Percentiles rank a stretch among this genome's conserved stretches.
These are phyloP conservation scores for Penicillium sp. DNA, from an alignment of 2,329 filamentous ascomycete species.

Conservation along the genomic window DNA sequence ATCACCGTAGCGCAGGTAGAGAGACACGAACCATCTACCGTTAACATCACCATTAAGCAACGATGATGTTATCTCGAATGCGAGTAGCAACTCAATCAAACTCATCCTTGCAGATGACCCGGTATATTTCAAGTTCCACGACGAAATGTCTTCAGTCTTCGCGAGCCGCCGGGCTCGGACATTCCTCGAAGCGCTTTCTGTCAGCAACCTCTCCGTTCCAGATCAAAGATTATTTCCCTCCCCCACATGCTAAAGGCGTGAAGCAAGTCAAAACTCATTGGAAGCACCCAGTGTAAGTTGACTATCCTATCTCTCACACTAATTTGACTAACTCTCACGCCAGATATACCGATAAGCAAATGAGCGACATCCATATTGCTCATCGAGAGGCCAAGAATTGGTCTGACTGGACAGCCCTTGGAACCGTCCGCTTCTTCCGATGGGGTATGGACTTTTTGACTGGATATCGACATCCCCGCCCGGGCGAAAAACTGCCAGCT, in stretches of 20 bases:
- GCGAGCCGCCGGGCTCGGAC: too few relatives aligned
- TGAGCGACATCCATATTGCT: conserved; percentile 72
- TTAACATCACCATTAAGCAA: too few relatives aligned
- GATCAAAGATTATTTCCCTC: conserved; percentile 25
- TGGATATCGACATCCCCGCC: conserved; percentile 73
- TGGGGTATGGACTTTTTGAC: conserved; percentile 82
- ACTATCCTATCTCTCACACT: conserved; percentile 8
- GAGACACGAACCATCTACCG: too few relatives aligned
- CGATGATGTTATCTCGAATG: too few relatives aligned
- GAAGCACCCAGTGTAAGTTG: conserved; percentile 55
- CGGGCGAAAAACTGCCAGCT: conserved; percentile 47
- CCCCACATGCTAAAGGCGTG: conserved; percentile 14
- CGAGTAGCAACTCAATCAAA: too few relatives aligned
- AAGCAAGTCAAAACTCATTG: conserved; percentile 23
- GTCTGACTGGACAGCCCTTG: conserved; percentile 79
- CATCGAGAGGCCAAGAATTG: conserved; percentile 74
- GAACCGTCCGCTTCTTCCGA: conserved; percentile 73
- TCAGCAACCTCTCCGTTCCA: too few relatives aligned
- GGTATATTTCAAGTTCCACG: too few relatives aligned
- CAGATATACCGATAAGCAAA: conserved; percentile 75
- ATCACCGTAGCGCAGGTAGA: too few relatives aligned
- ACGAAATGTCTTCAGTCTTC: too few relatives aligned
- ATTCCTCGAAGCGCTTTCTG: too few relatives aligned
- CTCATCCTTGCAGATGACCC: too few relatives aligned
- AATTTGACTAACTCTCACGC: conserved; percentile 14